Base-by-base conservation (phyloP, 2,329 filamentous ascomycete species). In the Fusarium decemcellulare region DNA sequence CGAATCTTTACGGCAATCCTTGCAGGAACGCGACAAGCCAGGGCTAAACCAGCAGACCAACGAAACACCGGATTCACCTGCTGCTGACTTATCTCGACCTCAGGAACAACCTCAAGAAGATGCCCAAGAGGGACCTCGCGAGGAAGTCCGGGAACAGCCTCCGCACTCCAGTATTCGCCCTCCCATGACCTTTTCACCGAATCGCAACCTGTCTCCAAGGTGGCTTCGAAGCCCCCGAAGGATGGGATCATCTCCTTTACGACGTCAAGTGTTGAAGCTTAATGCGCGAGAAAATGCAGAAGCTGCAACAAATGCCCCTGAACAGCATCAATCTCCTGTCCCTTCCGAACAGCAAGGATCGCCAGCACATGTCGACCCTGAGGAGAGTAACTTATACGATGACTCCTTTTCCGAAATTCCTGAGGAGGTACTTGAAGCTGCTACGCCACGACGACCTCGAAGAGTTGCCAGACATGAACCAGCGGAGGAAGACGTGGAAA, bases 401-500 rank as follows among this genome's bases (percentile, higher is more conserved):
- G 87, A 89, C 65, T 87, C 86, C 0, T 89, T 89, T 68, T 89
- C 87, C 0, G 85, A 87, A 54, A 86, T 89, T 15, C 86, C 87
- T 1, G 82, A 86, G 15, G 81, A 76, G 5, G 78, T 88, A 3
- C 81, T 89, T 5, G 81, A 80, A 14, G 85, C 85, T 30, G 87
- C 85, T 6, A 86, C 82, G 2, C 86, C 83, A 1, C 76, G 74
- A 30, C 81, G 73, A 15, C 65, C 73, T 14, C 59, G 29, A 61
- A 44, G 32, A 23, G 29, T 10, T 14, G 10, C 30, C 15, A 61
- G 53, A 9, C 44, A 59, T 8, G 39, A 53, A 4, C 23, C 46
- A 16, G 59, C 66, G 8, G 63, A 66, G 11, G 54, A 71, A 29
- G 67, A 66, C 32, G 53, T 64, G 18, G 53, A 63, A 7, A 65